phyloP scores from a whole-genome alignment of 768 basidiomycete genomes.

The Roridomyces roridus region DNA sequence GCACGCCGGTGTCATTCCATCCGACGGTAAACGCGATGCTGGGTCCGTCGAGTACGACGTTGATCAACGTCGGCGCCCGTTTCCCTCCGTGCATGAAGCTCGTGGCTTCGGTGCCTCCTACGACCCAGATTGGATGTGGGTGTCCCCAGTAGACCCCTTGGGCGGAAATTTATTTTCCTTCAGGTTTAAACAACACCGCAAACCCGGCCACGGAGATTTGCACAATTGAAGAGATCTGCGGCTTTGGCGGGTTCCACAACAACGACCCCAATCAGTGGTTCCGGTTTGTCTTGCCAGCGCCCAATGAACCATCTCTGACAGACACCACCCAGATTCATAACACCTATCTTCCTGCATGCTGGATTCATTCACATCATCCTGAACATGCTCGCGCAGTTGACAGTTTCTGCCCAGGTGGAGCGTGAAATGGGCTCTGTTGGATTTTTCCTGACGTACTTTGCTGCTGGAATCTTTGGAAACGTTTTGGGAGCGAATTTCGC shows the following conservation, averaged over 20 bases:
- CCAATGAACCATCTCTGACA: no score
- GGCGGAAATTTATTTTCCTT: not conserved
- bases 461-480: constrained; percentile 95
- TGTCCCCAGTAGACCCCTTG: constrained; percentile 1
- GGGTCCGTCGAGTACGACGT: constrained; percentile 83
- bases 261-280: constrained; percentile 56
- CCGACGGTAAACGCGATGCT: constrained; percentile 89
- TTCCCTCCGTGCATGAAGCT: constrained; percentile 93
- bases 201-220: constrained; percentile 78
- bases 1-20: constrained; percentile 87
- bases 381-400: constrained; percentile 89
- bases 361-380: constrained; percentile 92
- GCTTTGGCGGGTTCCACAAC: constrained; percentile 72
- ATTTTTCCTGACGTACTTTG: constrained; percentile 86
- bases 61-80: constrained; percentile 89
- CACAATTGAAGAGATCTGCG: constrained; percentile 83
- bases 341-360: constrained; percentile 91
- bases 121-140: constrained; percentile 66
- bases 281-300: constrained; percentile 37
- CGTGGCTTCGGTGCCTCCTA: constrained; percentile 60
- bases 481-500: constrained; percentile 94
- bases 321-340: constrained; percentile 67
- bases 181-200: constrained; percentile 84
- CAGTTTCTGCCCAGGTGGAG: constrained; percentile 86
- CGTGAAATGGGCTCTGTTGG: constrained; percentile 89